A percentile compares a stretch with the other conserved stretches of the same genome.
Conservation (phyloP, 305 asterid species). For the Caryopteris hybrid region DNA sequence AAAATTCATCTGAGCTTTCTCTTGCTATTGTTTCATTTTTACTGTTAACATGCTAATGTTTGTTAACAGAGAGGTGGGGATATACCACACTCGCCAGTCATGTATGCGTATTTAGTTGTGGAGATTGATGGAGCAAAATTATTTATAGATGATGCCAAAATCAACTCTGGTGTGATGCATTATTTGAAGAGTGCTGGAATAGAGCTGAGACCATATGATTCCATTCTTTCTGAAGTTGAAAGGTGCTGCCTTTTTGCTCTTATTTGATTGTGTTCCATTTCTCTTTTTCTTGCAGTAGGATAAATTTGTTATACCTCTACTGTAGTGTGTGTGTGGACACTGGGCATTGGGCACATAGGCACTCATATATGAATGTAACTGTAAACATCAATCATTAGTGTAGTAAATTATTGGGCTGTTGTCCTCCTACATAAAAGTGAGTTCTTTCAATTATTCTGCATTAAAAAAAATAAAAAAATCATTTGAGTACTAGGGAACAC, state of each 20-base stretch:
- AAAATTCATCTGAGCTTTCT: neutral
- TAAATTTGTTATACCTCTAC: slow-evolving; percentile 11
- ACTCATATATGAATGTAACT: neutral
- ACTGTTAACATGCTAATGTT: neutral
- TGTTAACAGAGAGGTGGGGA: slow-evolving; percentile 81
- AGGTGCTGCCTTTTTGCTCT: slow-evolving; percentile 33
- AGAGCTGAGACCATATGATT: slow-evolving; percentile 74
- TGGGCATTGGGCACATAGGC: neutral
- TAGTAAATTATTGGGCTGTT: neutral
- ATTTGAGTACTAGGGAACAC: neutral
- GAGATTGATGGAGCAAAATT: slow-evolving; percentile 83
- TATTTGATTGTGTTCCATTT: slow-evolving; percentile 3
- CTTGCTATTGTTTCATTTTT: slow-evolving; percentile 3
- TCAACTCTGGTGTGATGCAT: slow-evolving; percentile 71
- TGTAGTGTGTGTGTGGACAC: neutral
- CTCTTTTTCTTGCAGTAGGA: slow-evolving; percentile 8
- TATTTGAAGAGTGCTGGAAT: slow-evolving; percentile 79
- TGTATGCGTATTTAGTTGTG: slow-evolving; percentile 87
- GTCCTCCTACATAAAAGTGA: neutral
- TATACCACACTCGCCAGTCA: slow-evolving; percentile 87
- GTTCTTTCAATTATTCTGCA: neutral
- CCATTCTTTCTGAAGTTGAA: slow-evolving; percentile 82
- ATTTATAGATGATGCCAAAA: slow-evolving; percentile 71
- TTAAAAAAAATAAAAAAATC: neutral
- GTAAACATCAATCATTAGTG: slow-evolving; percentile 1